Percentiles rank a stretch among this genome's conserved stretches.
phyloP scores from a whole-genome alignment of 2,329 filamentous ascomycete genomes.

The Ophiostoma sp. region DNA sequence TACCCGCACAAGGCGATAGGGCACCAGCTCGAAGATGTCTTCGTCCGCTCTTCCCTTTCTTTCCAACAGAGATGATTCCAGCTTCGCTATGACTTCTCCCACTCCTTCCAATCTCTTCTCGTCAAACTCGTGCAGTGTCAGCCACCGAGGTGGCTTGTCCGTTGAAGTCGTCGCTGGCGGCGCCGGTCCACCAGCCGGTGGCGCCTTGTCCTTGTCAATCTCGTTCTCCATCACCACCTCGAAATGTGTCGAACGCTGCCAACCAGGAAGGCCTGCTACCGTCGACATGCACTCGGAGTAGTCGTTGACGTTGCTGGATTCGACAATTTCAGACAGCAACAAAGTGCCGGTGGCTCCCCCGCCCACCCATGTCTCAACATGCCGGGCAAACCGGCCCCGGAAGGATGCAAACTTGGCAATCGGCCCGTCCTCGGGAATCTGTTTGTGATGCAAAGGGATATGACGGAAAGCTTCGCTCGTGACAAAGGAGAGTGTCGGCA shows the following conservation, averaged over 20 bases:
- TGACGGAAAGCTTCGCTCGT: conserved; percentile 23
- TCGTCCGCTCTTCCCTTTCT: background rate
- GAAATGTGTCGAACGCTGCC: conserved; percentile 30
- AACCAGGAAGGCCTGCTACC: conserved; percentile 23
- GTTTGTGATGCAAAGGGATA: conserved; percentile 27
- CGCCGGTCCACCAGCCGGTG: background rate
- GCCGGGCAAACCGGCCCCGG: conserved; percentile 20
- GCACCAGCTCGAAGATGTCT: background rate
- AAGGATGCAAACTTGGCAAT: conserved; percentile 27
- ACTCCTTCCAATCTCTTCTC: too few species aligned
- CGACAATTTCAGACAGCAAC: background rate
- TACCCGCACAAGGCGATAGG: background rate
- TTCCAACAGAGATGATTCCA: background rate
- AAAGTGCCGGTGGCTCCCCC: background rate
- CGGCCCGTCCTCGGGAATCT: conserved; percentile 29
- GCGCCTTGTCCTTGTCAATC: conserved; percentile 15
- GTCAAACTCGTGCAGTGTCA: conserved; percentile 10
- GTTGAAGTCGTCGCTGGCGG: background rate
- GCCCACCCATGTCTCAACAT: background rate
- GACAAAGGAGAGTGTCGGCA: conserved; percentile 17
- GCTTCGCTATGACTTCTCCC: background rate
- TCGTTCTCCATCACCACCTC: conserved; percentile 19
- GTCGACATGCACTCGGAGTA: background rate
- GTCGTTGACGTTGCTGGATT: too few species aligned
- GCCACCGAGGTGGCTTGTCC: background rate